These are phyloP conservation scores for Trichoderma polysporum DNA, from an alignment of 2,329 filamentous ascomycete species.

Conservation along the genomic window DNA sequence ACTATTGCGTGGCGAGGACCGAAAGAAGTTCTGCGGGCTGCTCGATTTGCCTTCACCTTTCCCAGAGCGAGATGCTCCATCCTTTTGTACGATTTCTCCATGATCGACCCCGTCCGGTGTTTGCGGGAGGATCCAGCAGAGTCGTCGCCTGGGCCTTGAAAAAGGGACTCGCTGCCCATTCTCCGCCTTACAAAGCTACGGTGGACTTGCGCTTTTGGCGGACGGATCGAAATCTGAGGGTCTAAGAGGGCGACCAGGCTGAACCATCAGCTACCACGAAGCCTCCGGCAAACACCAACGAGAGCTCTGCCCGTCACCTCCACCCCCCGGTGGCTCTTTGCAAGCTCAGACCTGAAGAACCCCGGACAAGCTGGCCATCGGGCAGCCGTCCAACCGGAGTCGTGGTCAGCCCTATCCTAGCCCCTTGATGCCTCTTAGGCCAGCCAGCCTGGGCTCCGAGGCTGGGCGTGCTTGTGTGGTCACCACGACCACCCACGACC, in stretches of 20 bases:
- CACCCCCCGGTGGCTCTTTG: constrained; percentile 22
- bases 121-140: constrained; percentile 19
- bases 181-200: constrained; percentile 23
- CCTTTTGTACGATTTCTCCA: constrained; percentile 21
- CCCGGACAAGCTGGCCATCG: constrained; percentile 21
- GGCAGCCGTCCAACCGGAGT: constrained; percentile 22
- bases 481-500: constrained; percentile 1
- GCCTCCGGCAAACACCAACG: constrained; percentile 22
- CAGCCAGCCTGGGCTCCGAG: constrained; percentile 21
- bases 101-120: constrained; percentile 21
- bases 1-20: background rate
- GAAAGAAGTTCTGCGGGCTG: background rate
- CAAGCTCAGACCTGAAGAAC: constrained; percentile 28
- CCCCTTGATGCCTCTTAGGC: constrained; percentile 20
- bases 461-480: constrained; percentile 18
- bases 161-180: constrained; percentile 11
- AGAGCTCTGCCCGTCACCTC: constrained; percentile 20
- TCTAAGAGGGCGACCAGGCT: constrained; percentile 23
- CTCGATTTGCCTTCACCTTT: constrained; percentile 1
- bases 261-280: constrained; percentile 27
- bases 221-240: constrained; percentile 17
- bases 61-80: constrained; percentile 20
- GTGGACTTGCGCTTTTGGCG: constrained; percentile 7
- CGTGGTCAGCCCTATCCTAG: constrained; percentile 21
- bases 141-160: constrained; percentile 8